A percentile compares a stretch with the other conserved stretches of the same genome.
These are phyloP conservation scores for Coffea humblotiana DNA, from an alignment of 305 asterid genomes.

Conservation along the genomic window DNA sequence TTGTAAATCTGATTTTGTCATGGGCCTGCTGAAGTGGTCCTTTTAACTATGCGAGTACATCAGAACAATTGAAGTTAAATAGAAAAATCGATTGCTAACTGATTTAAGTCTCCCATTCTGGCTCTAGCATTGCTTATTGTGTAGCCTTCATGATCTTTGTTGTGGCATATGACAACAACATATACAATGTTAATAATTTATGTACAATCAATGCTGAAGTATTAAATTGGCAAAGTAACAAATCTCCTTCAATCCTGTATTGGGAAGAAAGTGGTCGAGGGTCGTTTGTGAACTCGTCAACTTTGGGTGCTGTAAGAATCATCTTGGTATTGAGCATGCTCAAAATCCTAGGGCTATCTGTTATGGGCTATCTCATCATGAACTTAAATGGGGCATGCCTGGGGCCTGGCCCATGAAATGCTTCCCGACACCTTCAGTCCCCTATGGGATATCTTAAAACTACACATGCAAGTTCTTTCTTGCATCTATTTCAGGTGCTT, in stretches of 20 bases:
- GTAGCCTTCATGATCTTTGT: neutral
- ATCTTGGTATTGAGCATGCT: neutral
- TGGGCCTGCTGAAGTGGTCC: neutral
- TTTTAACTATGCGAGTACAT: neutral
- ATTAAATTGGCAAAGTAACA: neutral
- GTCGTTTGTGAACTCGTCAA: neutral
- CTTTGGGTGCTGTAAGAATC: neutral
- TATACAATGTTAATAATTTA: neutral
- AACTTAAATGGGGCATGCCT: neutral
- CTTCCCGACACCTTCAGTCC: neutral
- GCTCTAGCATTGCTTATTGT: neutral
- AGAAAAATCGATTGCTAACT: neutral
- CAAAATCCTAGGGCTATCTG: neutral
- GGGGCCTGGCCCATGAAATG: neutral
- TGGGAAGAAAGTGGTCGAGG: too few relatives aligned
- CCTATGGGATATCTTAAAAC: constrained; percentile 3
- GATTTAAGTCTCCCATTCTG: neutral
- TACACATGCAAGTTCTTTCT: neutral
- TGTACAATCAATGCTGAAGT: too few relatives aligned
- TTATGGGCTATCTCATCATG: neutral
- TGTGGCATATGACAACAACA: neutral
- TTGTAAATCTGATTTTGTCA: neutral
- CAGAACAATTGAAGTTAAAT: neutral
- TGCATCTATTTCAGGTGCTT: neutral
- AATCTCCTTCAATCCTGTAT: neutral